These are phyloP conservation scores for Gossypium longicalyx DNA, from an alignment of 345 rosid genomes.

Conservation along the genomic window DNA sequence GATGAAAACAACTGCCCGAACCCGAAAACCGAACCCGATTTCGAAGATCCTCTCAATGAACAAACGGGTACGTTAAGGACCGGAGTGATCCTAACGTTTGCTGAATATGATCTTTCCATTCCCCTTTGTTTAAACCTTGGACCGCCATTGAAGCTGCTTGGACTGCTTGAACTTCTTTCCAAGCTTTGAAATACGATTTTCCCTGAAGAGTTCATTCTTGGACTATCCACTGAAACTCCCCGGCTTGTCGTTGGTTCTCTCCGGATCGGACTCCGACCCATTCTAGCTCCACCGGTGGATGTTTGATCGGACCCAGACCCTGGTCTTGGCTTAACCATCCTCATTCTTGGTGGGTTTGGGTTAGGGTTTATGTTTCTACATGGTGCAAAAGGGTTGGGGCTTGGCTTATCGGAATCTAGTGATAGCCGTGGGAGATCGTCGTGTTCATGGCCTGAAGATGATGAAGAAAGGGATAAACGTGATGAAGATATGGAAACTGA, in stretches of 20 bases:
- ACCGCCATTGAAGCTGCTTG: constrained; percentile 89
- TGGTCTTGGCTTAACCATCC: constrained; percentile 49
- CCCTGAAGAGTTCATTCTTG: constrained; percentile 90
- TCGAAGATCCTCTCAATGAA: constrained; percentile 54
- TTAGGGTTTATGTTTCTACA: constrained; percentile 33
- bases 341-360: constrained; percentile 58
- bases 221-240: constrained; percentile 80
- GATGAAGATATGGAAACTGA: constrained; percentile 72
- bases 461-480: constrained; percentile 77
- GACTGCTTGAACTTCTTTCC: constrained; percentile 96
- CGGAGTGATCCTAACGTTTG: constrained; percentile 63
- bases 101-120: constrained; percentile 87
- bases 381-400: constrained; percentile 58
- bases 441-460: constrained; percentile 85
- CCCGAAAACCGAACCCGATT: constrained; percentile 47
- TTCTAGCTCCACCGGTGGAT: constrained; percentile 21
- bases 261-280: constrained; percentile 60
- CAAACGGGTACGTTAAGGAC: constrained; percentile 73
- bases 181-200: constrained; percentile 85
- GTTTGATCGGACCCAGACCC: constrained; percentile 12
- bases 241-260: constrained; percentile 45
- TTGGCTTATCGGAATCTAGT: constrained; percentile 71
- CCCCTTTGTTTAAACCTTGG: constrained; percentile 73
- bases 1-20: constrained; percentile 55
- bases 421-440: constrained; percentile 81